phyloP scores from a whole-genome alignment of 176 grass and related monocot species.

The Oryza punctata region DNA sequence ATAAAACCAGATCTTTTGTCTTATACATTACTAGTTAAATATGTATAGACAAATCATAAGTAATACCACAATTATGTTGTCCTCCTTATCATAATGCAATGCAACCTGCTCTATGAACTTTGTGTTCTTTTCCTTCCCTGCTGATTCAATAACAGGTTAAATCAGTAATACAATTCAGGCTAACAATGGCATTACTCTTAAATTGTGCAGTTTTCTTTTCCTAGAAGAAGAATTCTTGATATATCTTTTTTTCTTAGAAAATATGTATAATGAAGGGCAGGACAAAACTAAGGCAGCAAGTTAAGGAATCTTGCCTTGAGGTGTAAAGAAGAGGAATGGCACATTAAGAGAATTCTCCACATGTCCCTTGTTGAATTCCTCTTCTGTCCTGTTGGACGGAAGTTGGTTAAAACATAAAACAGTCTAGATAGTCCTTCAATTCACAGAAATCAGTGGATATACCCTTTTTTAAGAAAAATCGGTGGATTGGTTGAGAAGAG shows the following conservation, averaged over 20 bases:
- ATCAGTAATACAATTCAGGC: background rate
- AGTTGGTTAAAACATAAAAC: background rate
- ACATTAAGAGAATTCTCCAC: constrained; percentile 55
- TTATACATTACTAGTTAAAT: background rate
- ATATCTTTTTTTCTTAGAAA: background rate
- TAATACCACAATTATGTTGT: constrained; percentile 68
- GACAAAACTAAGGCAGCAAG: background rate
- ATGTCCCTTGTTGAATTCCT: constrained; percentile 73
- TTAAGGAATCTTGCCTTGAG: constrained; percentile 50
- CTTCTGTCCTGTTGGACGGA: constrained; percentile 48
- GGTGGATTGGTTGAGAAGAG: background rate
- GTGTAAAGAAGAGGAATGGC: constrained; percentile 59
- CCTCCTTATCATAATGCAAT: constrained; percentile 50
- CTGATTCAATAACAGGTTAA: constrained; percentile 1
- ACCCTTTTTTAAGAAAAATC: too few species aligned
- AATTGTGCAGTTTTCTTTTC: background rate
- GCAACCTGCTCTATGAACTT: constrained; percentile 59
- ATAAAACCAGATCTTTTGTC: background rate
- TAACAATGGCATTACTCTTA: background rate
- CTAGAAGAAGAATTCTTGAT: background rate
- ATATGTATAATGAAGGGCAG: background rate
- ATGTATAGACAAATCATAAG: background rate
- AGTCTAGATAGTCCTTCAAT: background rate
- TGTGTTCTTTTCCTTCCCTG: constrained; percentile 74
- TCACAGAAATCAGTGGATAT: background rate